Base-by-base conservation (phyloP, 73 alveolate species). In the Tetrahymena malaccensis region DNA sequence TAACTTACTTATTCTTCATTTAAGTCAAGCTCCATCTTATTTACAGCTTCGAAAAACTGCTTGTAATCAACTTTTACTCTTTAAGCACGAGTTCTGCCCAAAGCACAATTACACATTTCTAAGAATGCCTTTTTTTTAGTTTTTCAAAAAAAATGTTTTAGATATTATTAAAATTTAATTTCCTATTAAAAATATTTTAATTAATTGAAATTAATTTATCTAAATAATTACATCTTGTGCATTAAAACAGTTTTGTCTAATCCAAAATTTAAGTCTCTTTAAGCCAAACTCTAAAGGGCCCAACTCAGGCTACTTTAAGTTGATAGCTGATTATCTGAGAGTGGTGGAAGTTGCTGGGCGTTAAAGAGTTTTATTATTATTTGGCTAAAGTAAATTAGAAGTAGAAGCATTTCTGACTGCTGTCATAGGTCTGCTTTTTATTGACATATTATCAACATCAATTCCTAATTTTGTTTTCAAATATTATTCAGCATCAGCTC, bases 71-170 rank as follows among this genome's bases (percentile, higher is more conserved):
- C 55, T 17, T 94, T 40, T 19, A 95, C 95, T 56, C 94, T 95
- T 35, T 94, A 85, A 85, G 93, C 97, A 85, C 95, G 93, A 33
- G 97, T 95, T 95, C 94, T 95, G 22, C 97, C 97, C 83, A 95
- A 95, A n/a, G 97, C 97, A 84, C 94, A 34, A 27, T 85, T 43
- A 35, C 97, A 95, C 44, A 95, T 4, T 85, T 95, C 97, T 34
- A 95, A 43, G 85, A 89, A 95, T 3, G 97, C 93, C 97, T 95
- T 38, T 21, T n/a, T 44, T 43, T 43, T 44, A 22, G 0, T 43
- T 16, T 2, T 0, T 21, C 25, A 34, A 27, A 19, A 50, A 15
- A 50, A 5, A 50, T 50, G 2, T 50, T 50, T 50, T 10, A 50
- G 13, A 10, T 0, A 19, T 50, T 21, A 19, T 50, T 1, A 50